These are phyloP conservation scores for Pseudonitzschia multistriata DNA, from an alignment of 108 stramenopile genomes.

Conservation along the genomic window DNA sequence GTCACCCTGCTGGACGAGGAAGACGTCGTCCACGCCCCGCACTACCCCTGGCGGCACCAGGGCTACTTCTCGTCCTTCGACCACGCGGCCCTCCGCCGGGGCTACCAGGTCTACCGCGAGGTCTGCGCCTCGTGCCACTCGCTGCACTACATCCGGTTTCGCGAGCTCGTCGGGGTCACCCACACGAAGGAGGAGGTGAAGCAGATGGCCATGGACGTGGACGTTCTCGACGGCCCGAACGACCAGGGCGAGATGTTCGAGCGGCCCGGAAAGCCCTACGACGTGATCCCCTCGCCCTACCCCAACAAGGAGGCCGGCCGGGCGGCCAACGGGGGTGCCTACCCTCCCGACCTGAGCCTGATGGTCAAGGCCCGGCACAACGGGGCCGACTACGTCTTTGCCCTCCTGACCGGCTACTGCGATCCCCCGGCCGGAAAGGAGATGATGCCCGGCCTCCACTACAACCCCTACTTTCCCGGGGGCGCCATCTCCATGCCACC, in stretches of 20 bases:
- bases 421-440: conserved; percentile 95
- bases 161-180: conserved; percentile 96
- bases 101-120: conserved; percentile 99
- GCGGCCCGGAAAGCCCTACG: conserved; percentile 96
- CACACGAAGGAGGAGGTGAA: conserved; percentile 92
- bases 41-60: conserved; percentile 76
- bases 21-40: conserved; percentile 69
- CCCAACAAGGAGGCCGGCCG: conserved; percentile 94
- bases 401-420: conserved; percentile 94
- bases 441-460: conserved; percentile 94
- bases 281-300: conserved; percentile 92
- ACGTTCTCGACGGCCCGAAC: conserved; percentile 97
- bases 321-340: conserved; percentile 96
- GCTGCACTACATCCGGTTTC: conserved; percentile 92
- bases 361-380: conserved; percentile 98
- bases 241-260: conserved; percentile 99
- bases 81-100: conserved; percentile 92
- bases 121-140: conserved; percentile 97
- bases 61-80: conserved; percentile 85
- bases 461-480: conserved; percentile 96
- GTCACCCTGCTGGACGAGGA: conserved; percentile 58
- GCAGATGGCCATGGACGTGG: conserved; percentile 89
- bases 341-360: conserved; percentile 96
- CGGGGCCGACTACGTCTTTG: conserved; percentile 96
- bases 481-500: conserved; percentile 99